Base-by-base conservation (phyloP, 345 rosid genomes). In the Hevea brasiliensis region DNA sequence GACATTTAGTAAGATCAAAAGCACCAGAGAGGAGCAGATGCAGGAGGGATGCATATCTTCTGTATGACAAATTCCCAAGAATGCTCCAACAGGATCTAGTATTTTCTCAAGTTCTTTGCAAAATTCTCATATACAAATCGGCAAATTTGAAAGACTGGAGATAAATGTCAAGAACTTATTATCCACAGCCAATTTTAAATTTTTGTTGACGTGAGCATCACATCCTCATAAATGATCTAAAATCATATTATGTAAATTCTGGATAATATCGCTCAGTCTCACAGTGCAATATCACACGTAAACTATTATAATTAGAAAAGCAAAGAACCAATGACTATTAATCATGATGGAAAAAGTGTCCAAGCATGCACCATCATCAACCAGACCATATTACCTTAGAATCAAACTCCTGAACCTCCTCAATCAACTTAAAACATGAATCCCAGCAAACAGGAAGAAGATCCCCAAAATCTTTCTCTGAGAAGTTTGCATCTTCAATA, bases 331-430 rank as follows among this genome's bases (percentile, higher is more conserved):
- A 53, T 47, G 70, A 67, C 50, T 27, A 37, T 10, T 44, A 29
- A 20, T 20, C 24, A 53, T 35, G 7, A 51, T n/a, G n/a, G n/a
- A 21, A 35, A 12, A 24, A 8, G 11, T 57, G 20, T 63, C 17
- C 35, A 51, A 12, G 42, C 26, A 55, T 17, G 41, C 62, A 20
- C 6, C n/a, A n/a, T 48, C 4, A 67, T 1, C 17, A 29, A 61
- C 26, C 27, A n/a, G 24, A 61, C 26, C 59, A 56, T 41, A 57
- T 24, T 82, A 95, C 99, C 97, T 92, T 95, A 14, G 98, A 95
- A 83, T 95, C 99, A 77, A 95, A 95, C 85, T 95, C 98, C 75
- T 92, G 94, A 80, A 91, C 98, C 68, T 92, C 99, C 76, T 91
- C 97, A 53, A 92, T 83, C 88, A 95, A 74, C 81, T 87, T 88